Evolutionary conservation across 108 stramenopile species (phyloP).

Genomic region (Fragilaria crotonensis): DNA sequence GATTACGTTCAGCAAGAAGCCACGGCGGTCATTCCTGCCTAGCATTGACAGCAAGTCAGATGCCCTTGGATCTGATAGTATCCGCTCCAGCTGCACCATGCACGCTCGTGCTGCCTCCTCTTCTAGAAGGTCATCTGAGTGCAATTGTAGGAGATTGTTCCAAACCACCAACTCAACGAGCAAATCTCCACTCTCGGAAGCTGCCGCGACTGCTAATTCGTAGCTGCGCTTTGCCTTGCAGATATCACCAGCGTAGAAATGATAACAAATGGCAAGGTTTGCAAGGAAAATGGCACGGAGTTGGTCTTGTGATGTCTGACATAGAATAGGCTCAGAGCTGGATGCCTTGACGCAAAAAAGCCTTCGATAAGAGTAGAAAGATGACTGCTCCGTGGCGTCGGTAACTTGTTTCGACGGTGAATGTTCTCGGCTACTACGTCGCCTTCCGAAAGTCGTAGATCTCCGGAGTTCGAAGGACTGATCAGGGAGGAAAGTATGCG

Average conservation of each 20-base stretch:
- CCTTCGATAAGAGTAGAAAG: neutral
- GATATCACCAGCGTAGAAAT: neutral
- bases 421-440: neutral
- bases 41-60: neutral
- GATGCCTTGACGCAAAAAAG: neutral
- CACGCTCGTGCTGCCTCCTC: neutral
- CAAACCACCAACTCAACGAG: neutral
- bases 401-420: neutral
- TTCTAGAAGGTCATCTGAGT: neutral
- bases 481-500: neutral
- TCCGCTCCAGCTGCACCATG: neutral
- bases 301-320: neutral
- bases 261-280: neutral
- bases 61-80: neutral
- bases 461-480: neutral
- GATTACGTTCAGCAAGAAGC: neutral
- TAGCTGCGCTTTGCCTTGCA: neutral
- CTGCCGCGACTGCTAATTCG: neutral
- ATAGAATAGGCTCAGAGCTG: neutral
- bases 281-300: neutral
- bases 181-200: neutral
- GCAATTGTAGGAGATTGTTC: neutral
- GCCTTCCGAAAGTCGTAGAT: neutral
- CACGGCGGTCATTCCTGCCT: neutral
- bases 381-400: neutral